Percentiles rank a stretch among this genome's conserved stretches.
These are phyloP conservation scores for Huiozyma sinensis DNA, from an alignment of 805 yeast genomes.

Conservation along the genomic window DNA sequence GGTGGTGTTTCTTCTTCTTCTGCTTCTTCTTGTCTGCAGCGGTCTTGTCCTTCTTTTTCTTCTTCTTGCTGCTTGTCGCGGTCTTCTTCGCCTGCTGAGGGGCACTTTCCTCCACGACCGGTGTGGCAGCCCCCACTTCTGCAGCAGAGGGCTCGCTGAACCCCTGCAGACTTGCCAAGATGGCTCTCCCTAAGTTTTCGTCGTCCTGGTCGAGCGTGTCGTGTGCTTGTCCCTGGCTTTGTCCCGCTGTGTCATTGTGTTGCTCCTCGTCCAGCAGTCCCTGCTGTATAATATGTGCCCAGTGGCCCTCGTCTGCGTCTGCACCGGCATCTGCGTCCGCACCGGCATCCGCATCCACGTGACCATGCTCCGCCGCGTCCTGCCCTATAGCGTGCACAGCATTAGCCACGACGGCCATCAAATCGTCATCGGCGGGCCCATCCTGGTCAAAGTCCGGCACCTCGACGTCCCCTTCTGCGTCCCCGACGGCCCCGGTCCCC, in stretches of 20 bases:
- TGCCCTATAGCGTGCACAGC: constrained; percentile 27
- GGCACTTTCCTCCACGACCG: constrained; percentile 5
- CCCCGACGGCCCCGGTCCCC: not conserved
- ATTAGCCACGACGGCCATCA: constrained; percentile 32
- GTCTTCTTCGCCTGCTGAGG: constrained; percentile 9
- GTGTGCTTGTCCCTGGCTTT: constrained; percentile 1
- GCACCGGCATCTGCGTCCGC: constrained; percentile 1
- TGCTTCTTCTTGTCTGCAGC: constrained; percentile 3
- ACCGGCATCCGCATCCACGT: not conserved
- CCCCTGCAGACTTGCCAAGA: constrained; percentile 22
- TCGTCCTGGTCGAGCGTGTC: constrained; percentile 26
- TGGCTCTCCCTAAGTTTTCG: constrained; percentile 25
- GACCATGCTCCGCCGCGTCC: not conserved
- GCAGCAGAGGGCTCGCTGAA: constrained; percentile 3
- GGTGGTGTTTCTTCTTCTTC: constrained; percentile 4
- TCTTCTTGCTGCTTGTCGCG: constrained; percentile 7
- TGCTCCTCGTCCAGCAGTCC: constrained; percentile 14
- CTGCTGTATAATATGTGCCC: constrained; percentile 25
- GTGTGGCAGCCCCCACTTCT: constrained; percentile 10
- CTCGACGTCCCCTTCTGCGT: constrained; percentile 5
- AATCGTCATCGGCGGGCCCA: constrained; percentile 21
- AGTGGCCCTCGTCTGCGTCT: constrained; percentile 13
- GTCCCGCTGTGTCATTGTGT: not conserved
- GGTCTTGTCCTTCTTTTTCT: constrained; percentile 12
- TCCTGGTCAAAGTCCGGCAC: constrained; percentile 17